Base-by-base conservation (phyloP, 768 basidiomycete genomes). In the Boletus pseudo-olivaceus region DNA sequence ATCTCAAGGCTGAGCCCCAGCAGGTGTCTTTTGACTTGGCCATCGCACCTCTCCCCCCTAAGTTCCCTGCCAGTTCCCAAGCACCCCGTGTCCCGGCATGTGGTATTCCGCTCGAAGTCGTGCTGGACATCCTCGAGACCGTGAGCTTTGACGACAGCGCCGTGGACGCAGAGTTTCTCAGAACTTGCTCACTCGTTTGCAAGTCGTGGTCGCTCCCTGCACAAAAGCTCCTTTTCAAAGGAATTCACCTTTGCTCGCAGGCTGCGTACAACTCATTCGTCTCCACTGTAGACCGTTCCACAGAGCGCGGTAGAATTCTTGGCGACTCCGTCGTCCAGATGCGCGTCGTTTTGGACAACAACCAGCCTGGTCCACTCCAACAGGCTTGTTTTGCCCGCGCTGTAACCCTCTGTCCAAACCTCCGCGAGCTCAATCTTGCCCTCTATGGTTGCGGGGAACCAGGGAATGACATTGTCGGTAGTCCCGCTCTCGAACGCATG, bases 161-260 rank as follows among this genome's bases (percentile, higher is more conserved):
- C 30, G 65, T 70, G 5, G 71, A 78, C 59, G 64, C 69, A 38
- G 59, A 67, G 12, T 72, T 87, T 19, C 75, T 89, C 45, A 68
- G 65, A 47, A 67, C 76, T 44, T 85, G 81, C 62, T 72, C 85
- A 3, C 78, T 89, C 45, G 84, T 90, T 23, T 88, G 80, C 76
- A 77, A 73, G 66, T 74, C 78, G 26, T 90, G 88, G 87, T 81
- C 85, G 1, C 60, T 70, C n/a, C 72, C 78, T 29, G 78, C 84
- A 0, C 88, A 90, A 68, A 81, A 77, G 53, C 76, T 87, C 17
- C 73, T 89, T 44, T 90, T 88, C 69, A 74, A 75, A 51, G 71
- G 74, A 43, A 80, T 87, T 51, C 72, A 72, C 30, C 77, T 90
- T 42, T 72, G 75, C 47, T 81, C 80, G 35, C 78, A 81, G 60